Evolutionary conservation across 257 asterid genomes (phyloP), one percentile per base, ranked within the genome.

Genomic region (Jasminum sambac): DNA sequence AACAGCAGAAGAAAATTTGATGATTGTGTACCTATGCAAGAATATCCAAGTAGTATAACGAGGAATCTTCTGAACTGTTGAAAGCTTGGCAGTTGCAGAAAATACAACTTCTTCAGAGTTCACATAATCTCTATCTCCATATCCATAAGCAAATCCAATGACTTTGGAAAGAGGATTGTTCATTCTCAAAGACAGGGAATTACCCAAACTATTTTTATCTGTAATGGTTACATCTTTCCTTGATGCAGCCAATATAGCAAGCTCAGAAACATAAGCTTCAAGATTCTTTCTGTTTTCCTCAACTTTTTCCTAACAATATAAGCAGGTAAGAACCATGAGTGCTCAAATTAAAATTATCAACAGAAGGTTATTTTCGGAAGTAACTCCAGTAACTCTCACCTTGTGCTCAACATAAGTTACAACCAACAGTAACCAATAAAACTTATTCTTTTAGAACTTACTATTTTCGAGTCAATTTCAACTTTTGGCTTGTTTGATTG

Each of bases 41-140:
- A 88, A 95, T 52, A 87, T 89, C 99, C 99, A 95, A 63, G 98
- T 95, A 62, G 98, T 95, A 71, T 91, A 95, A 39, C 92, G 84
- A 68, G 93, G 96, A 58, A 91, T 82, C 80, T 80, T 91, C 78
- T 95, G 89, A 34, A 85, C 17, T 36, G 13, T 42, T 12, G 99
- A 98, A 73, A 95, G 86, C 77, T 78, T 95, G 74, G 84, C 88
- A 67, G 92, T 84, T 24, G 81, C 69, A 60, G 88, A 50, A 68
- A 80, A 76, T 36, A 83, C 87, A 75, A 88, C 85, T 75, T 91
- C 98, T 67, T 86, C 88, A 57, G 81, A 71, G 66, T 77, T 74
- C 72, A 66, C 75, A 55, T 63, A 79, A 38, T 88, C 97, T 79
- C 83, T 81, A 52, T 83, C 96, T 64, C 86, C 85, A 67, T 84